Conservation (phyloP, 1,139 yeast genomes). For the Arxiozyma slooffiae region DNA sequence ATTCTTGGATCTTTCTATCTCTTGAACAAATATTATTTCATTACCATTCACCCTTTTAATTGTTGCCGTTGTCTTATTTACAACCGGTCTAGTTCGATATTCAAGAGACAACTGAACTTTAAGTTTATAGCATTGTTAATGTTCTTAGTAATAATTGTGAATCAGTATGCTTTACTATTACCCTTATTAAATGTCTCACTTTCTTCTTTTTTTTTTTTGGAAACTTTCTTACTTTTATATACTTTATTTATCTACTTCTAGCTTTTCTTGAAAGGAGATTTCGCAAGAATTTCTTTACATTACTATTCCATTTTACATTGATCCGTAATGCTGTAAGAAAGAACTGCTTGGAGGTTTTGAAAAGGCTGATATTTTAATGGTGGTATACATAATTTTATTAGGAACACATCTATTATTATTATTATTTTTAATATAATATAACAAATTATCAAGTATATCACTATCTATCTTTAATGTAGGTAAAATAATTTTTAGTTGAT, state of each 20-base stretch:
- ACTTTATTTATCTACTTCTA: conserved; percentile 39
- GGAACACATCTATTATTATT: conserved; percentile 38
- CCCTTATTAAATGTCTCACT: conserved; percentile 48
- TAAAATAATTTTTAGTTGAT: conserved; percentile 30
- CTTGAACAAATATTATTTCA: neutral
- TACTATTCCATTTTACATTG: conserved; percentile 62
- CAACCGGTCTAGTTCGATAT: conserved; percentile 32
- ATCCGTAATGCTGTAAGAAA: conserved; percentile 72
- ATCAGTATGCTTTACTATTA: conserved; percentile 78
- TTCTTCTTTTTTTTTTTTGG: conserved; percentile 1
- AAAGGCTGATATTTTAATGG: conserved; percentile 53
- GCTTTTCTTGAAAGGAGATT: conserved; percentile 51
- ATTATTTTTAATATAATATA: conserved; percentile 40
- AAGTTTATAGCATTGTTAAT: conserved; percentile 69
- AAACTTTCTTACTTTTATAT: conserved; percentile 23
- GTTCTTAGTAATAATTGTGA: conserved; percentile 86
- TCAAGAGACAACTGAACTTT: conserved; percentile 56
- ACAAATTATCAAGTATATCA: conserved; percentile 41
- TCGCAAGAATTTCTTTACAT: conserved; percentile 69
- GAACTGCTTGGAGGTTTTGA: conserved; percentile 61
- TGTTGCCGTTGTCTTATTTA: conserved; percentile 12
- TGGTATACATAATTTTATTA: conserved; percentile 47
- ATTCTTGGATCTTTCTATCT: conserved; percentile 28
- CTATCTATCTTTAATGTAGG: conserved; percentile 48
- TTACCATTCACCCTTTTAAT: neutral